These are phyloP conservation scores for Leccinum insolens DNA, from an alignment of 1,284 basidiomycete genomes.

Conservation along the genomic window DNA sequence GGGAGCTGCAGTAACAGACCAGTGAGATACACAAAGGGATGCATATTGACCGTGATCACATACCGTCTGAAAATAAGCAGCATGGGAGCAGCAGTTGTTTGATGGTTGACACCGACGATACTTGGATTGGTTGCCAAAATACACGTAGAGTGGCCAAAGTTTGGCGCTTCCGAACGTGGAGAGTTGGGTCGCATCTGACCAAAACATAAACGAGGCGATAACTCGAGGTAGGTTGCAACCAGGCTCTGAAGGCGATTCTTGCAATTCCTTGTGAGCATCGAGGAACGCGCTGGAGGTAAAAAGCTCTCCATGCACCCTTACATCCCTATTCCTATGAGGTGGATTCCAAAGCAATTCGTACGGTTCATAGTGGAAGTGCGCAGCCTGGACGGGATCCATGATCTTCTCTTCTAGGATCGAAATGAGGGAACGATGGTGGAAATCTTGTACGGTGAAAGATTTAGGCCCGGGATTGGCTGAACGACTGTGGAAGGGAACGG, in stretches of 20 bases:
- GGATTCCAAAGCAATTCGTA: background rate
- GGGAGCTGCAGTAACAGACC: background rate
- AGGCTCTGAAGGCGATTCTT: background rate
- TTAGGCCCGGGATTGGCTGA: background rate
- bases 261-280: background rate
- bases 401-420: background rate
- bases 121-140: background rate
- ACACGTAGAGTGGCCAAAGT: background rate
- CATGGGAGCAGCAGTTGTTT: background rate
- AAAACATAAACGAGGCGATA: background rate
- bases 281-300: background rate
- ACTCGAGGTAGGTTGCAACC: background rate
- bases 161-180: background rate
- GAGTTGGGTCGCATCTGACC: background rate
- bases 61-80: background rate
- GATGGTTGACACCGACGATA: background rate
- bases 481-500: background rate
- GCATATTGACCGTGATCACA: accelerated
- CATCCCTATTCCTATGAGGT: too few relatives aligned
- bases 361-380: background rate
- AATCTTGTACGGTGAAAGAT: background rate
- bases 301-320: background rate
- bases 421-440: background rate
- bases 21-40: background rate
- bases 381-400: background rate